Evolutionary conservation across 2,329 filamentous ascomycete species (phyloP).

Genomic region (Pseudogymnoascus sp.): DNA sequence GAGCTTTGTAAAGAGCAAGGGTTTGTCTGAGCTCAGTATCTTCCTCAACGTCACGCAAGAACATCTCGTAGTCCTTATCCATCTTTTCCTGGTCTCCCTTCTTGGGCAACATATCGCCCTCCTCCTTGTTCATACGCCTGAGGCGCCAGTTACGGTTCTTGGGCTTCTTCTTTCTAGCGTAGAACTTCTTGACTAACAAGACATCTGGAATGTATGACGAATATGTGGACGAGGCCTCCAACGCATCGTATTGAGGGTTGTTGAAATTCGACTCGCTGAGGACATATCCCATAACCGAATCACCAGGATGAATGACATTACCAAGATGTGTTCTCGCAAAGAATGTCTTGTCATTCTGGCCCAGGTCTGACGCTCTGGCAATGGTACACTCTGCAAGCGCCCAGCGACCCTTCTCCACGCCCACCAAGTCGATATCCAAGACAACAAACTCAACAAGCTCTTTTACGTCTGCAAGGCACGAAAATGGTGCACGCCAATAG

Average conservation of each 20-base stretch:
- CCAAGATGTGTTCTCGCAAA: constrained; percentile 88
- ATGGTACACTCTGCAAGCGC: constrained; percentile 82
- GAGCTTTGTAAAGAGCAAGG: constrained; percentile 74
- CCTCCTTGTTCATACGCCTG: constrained; percentile 85
- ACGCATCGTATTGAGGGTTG: constrained; percentile 72
- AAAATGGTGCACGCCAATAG: constrained; percentile 89
- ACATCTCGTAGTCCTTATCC: constrained; percentile 93
- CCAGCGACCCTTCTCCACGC: constrained; percentile 70
- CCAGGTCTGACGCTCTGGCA: constrained; percentile 78
- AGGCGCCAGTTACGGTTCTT: constrained; percentile 85
- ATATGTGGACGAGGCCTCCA: constrained; percentile 72
- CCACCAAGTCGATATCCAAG: constrained; percentile 83
- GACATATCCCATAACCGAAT: constrained; percentile 92
- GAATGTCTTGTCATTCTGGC: constrained; percentile 78
- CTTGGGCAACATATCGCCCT: constrained; percentile 77
- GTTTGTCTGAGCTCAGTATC: constrained; percentile 81
- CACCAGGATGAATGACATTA: constrained; percentile 74
- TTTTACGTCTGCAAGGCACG: constrained; percentile 71
- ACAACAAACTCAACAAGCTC: constrained; percentile 89
- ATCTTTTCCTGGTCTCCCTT: constrained; percentile 82
- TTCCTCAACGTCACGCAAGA: constrained; percentile 93
- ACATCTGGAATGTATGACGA: constrained; percentile 80
- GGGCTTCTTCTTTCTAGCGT: constrained; percentile 75
- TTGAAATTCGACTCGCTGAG: constrained; percentile 88
- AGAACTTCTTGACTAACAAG: constrained; percentile 94